phyloP scores from a whole-genome alignment of 2,329 filamentous ascomycete genomes.

The Allantophomopsis cytisporea region DNA sequence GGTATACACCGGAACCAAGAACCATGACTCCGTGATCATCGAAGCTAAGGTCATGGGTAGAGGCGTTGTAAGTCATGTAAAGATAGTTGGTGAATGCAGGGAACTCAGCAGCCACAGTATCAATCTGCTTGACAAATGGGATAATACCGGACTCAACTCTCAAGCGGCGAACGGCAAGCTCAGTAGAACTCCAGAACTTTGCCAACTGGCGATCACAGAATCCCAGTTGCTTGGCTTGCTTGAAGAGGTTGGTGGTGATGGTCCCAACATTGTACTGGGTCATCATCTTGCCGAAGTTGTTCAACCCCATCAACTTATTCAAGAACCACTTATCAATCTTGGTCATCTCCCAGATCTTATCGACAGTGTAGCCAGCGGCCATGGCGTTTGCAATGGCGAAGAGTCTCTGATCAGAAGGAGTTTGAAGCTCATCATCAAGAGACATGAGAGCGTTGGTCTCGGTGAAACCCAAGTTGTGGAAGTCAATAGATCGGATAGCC shows the following conservation, averaged over 20 bases:
- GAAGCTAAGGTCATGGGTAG: constrained; percentile 71
- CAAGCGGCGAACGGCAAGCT: constrained; percentile 73
- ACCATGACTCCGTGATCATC: constrained; percentile 93
- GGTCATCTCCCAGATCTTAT: constrained; percentile 97
- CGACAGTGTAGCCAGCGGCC: constrained; percentile 82
- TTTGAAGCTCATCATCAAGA: constrained; percentile 91
- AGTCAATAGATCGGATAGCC: constrained; percentile 89
- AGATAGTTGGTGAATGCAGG: constrained; percentile 91
- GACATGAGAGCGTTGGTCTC: constrained; percentile 88
- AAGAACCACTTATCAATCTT: constrained; percentile 99
- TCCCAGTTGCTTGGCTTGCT: constrained; percentile 81
- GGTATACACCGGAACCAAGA: constrained; percentile 87
- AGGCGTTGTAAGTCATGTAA: constrained; percentile 90
- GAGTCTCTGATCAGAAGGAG: constrained; percentile 89
- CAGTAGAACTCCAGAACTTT: constrained; percentile 89
- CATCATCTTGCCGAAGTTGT: constrained; percentile 77
- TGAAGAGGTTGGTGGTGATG: constrained; percentile 52
- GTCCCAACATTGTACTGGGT: constrained; percentile 50
- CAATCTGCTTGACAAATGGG: constrained; percentile 93
- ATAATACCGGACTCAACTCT: constrained; percentile 77
- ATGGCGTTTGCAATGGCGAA: constrained; percentile 98
- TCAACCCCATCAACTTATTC: constrained; percentile 78
- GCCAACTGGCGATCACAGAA: constrained; percentile 91
- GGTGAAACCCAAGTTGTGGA: constrained; percentile 89
- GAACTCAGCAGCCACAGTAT: constrained; percentile 96